Percentiles rank a stretch among this genome's conserved stretches.
phyloP scores from a whole-genome alignment of 106 monocot genomes.

The Vanilla planifolia region DNA sequence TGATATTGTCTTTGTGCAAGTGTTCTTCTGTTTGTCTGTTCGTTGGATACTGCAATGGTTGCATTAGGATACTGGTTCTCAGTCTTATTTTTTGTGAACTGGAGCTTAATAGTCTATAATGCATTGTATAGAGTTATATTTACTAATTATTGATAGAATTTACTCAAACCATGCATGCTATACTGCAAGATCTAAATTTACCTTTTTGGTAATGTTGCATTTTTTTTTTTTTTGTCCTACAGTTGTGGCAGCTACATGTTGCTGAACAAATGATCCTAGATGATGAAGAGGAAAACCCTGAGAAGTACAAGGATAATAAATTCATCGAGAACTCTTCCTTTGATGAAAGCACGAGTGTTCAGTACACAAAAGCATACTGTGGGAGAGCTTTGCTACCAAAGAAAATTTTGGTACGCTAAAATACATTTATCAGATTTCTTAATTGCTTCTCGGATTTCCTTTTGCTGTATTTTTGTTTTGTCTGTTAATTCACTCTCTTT shows the following conservation, averaged over 20 bases:
- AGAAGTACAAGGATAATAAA: constrained; percentile 67
- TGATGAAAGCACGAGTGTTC: constrained; percentile 84
- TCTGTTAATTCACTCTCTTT: neutral
- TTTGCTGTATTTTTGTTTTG: neutral
- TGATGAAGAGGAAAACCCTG: constrained; percentile 87
- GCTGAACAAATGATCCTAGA: constrained; percentile 98
- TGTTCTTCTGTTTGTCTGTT: neutral
- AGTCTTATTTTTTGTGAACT: neutral
- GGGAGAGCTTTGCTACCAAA: constrained; percentile 74
- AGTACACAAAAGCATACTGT: constrained; percentile 71
- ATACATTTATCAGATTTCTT: neutral
- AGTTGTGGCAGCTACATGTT: constrained; percentile 92
- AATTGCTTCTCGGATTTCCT: neutral
- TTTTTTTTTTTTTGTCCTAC: constrained; percentile 12
- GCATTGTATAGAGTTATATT: neutral
- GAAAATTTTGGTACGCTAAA: constrained; percentile 56
- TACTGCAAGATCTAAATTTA: no score
- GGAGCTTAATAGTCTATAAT: neutral
- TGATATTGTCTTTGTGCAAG: neutral
- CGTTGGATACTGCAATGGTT: neutral
- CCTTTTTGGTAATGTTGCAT: no score
- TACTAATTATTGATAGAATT: no score
- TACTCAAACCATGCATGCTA: no score
- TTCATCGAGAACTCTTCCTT: constrained; percentile 27
- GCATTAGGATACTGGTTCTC: neutral